These are phyloP conservation scores for Cutaneotrichosporon mucoides DNA, from an alignment of 1,284 basidiomycete genomes.

Conservation along the genomic window DNA sequence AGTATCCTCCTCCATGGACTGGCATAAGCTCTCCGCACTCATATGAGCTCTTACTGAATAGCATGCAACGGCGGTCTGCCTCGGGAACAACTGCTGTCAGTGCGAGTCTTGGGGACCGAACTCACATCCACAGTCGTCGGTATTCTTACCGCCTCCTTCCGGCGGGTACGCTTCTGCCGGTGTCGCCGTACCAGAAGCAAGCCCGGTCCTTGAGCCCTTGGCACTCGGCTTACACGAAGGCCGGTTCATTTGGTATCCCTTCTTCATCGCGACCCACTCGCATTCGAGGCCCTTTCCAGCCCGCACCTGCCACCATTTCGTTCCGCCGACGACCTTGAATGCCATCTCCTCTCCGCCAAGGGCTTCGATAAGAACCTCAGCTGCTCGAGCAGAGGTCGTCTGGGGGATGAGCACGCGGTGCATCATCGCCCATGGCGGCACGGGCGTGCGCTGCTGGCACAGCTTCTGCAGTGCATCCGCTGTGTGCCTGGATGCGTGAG, in stretches of 20 bases:
- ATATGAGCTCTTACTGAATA: slow-evolving; percentile 55
- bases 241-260: slow-evolving; percentile 47
- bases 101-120: background rate
- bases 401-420: slow-evolving; percentile 65
- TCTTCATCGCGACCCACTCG: slow-evolving; percentile 77
- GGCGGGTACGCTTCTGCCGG: no score
- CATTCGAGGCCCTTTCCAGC: slow-evolving; percentile 70
- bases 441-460: slow-evolving; percentile 76
- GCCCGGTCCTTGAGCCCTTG: no score
- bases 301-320: slow-evolving; percentile 95
- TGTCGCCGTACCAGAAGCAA: no score
- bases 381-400: slow-evolving; percentile 71
- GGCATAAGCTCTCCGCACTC: slow-evolving; percentile 6
- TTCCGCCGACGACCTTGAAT: slow-evolving; percentile 74
- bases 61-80: slow-evolving; percentile 82
- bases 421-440: slow-evolving; percentile 82
- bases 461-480: slow-evolving; percentile 83
- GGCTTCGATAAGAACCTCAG: slow-evolving; percentile 67
- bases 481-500: slow-evolving; percentile 55
- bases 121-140: slow-evolving; percentile 14
- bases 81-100: slow-evolving; percentile 53
- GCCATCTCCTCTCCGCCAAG: slow-evolving; percentile 77
- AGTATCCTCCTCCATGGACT: slow-evolving; percentile 62
- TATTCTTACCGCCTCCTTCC: background rate
- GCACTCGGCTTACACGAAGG: no score